Conservation (phyloP, 495 filamentous ascomycete genomes). For the Xylaria sp. region DNA sequence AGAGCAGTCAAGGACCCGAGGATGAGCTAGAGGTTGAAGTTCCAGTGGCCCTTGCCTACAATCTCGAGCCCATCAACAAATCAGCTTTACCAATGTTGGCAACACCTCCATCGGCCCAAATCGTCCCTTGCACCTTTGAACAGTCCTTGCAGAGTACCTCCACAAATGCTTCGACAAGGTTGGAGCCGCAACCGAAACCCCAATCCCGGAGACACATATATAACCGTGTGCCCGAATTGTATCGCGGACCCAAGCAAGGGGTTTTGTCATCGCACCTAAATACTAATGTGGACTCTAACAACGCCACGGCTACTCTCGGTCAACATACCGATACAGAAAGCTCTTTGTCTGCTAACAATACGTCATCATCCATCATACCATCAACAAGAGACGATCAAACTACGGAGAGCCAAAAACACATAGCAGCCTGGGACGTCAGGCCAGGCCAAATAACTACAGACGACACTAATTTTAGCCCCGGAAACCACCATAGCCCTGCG, state of each 20-base stretch:
- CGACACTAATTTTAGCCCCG: neutral
- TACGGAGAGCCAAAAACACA: slow-evolving; percentile 1
- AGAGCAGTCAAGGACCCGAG: slow-evolving; percentile 52
- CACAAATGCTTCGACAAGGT: neutral
- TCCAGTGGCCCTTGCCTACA: slow-evolving; percentile 55
- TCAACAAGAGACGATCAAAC: slow-evolving; percentile 27
- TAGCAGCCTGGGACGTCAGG: neutral
- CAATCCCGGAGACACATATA: slow-evolving; percentile 28
- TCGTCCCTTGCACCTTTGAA: slow-evolving; percentile 47
- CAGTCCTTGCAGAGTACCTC: slow-evolving; percentile 25
- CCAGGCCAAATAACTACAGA: neutral
- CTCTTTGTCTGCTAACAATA: slow-evolving; percentile 26
- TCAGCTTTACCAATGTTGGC: slow-evolving; percentile 27
- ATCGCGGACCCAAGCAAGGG: slow-evolving; percentile 25
- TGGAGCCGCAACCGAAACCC: neutral
- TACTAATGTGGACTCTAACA: neutral
- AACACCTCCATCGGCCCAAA: slow-evolving; percentile 52
- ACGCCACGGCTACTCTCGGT: neutral
- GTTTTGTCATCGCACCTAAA: slow-evolving; percentile 17
- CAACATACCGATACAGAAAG: slow-evolving; percentile 15
- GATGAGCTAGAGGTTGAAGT: slow-evolving; percentile 61
- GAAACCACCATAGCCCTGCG: neutral
- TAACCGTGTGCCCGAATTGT: slow-evolving; percentile 27
- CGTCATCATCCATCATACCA: slow-evolving; percentile 37
- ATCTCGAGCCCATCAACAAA: slow-evolving; percentile 33